Conservation (phyloP, 495 filamentous ascomycete genomes). For the Trichocladium antarcticum region DNA sequence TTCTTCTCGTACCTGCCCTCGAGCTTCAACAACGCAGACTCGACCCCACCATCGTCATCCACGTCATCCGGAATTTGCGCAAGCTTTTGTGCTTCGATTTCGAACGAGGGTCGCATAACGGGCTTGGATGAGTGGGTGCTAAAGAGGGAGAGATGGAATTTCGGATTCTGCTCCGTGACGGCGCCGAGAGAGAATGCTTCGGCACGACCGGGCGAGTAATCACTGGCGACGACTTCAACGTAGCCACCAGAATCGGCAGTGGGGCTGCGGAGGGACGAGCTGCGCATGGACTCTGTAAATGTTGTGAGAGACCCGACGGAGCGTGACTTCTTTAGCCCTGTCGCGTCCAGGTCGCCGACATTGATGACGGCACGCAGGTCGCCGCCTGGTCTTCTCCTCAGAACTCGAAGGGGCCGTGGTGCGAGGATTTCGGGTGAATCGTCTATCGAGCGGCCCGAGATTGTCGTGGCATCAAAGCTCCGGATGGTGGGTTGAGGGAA, state of each 20-base stretch:
- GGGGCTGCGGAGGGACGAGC: slow-evolving; percentile 43
- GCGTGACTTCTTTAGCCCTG: slow-evolving; percentile 46
- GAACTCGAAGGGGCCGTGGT: slow-evolving; percentile 45
- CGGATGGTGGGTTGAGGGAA: slow-evolving; percentile 46
- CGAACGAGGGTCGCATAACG: slow-evolving; percentile 74
- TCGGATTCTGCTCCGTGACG: slow-evolving; percentile 40
- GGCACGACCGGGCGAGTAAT: slow-evolving; percentile 28
- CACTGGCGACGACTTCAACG: slow-evolving; percentile 35
- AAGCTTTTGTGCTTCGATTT: slow-evolving; percentile 78
- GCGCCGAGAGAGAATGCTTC: slow-evolving; percentile 49
- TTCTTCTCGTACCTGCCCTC: slow-evolving; percentile 72
- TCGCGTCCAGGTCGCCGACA: slow-evolving; percentile 52
- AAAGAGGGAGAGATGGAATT: slow-evolving; percentile 48
- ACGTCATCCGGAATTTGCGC: slow-evolving; percentile 78
- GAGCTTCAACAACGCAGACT: slow-evolving; percentile 81
- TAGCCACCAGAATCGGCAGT: slow-evolving; percentile 29
- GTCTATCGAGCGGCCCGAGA: slow-evolving; percentile 36
- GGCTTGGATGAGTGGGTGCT: slow-evolving; percentile 66
- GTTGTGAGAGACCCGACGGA: slow-evolving; percentile 64
- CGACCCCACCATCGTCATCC: slow-evolving; percentile 80
- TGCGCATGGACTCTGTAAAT: slow-evolving; percentile 55
- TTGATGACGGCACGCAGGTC: slow-evolving; percentile 72
- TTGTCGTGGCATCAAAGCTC: slow-evolving; percentile 49
- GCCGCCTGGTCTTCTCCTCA: slow-evolving; percentile 80
- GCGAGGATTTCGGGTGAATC: slow-evolving; percentile 27